Conservation (phyloP, 768 basidiomycete genomes). For the Lentinula edodes region DNA sequence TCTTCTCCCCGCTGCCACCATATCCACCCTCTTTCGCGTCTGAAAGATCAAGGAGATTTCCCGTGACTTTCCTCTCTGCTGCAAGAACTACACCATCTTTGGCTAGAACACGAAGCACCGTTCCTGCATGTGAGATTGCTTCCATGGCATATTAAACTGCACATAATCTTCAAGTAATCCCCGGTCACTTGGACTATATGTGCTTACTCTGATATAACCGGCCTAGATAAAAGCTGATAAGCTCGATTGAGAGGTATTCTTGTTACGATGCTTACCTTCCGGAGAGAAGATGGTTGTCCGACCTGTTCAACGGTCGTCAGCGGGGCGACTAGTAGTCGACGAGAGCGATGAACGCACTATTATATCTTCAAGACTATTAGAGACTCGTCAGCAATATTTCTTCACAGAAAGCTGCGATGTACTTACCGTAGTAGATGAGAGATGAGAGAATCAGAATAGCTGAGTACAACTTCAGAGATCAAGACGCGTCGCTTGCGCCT, state of each 20-base stretch:
- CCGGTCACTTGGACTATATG: neutral
- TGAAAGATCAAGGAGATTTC: slow-evolving; percentile 91
- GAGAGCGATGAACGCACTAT: slow-evolving; percentile 56
- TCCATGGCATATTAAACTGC: slow-evolving; percentile 99
- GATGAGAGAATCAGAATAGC: slow-evolving; percentile 14
- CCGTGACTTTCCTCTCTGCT: slow-evolving; percentile 97
- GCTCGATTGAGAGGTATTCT: neutral
- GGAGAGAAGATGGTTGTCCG: slow-evolving; percentile 99
- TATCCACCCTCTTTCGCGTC: slow-evolving; percentile 83
- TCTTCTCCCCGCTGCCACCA: slow-evolving; percentile 97
- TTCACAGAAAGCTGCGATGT: neutral
- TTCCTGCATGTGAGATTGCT: slow-evolving; percentile 93
- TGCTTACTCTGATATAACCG: slow-evolving; percentile 92
- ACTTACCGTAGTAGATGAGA: slow-evolving; percentile 41
- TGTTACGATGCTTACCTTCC: slow-evolving; percentile 57
- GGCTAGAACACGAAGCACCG: slow-evolving; percentile 88
- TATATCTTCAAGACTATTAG: slow-evolving; percentile 83
- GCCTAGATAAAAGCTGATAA: slow-evolving; percentile 40
- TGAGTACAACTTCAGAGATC: slow-evolving; percentile 4
- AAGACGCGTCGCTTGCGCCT: slow-evolving; percentile 32
- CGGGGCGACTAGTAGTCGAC: slow-evolving; percentile 5
- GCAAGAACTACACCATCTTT: slow-evolving; percentile 89
- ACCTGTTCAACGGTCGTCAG: slow-evolving; percentile 37
- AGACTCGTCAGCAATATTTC: neutral
- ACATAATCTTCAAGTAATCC: slow-evolving; percentile 1